A percentile compares a stretch with the other conserved stretches of the same genome.
Conservation (phyloP, 148 eudicot species). For the Rhododendron molle region DNA sequence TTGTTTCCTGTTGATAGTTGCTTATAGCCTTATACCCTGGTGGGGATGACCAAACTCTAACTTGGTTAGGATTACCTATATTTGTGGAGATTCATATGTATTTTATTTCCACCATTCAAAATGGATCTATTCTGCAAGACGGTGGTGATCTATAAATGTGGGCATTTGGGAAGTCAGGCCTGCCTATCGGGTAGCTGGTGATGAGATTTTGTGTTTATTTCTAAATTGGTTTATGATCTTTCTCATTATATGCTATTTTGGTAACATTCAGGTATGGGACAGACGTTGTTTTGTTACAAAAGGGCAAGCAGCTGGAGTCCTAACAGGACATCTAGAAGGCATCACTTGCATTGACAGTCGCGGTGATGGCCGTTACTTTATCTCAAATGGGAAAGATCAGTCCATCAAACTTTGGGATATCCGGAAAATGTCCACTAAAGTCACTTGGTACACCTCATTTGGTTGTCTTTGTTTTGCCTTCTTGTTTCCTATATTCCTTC, state of each 20-base stretch:
- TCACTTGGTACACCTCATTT: slow-evolving; percentile 35
- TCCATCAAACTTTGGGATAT: slow-evolving; percentile 87
- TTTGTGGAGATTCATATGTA: neutral
- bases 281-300: slow-evolving; percentile 67
- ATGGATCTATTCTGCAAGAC: neutral
- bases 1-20: neutral
- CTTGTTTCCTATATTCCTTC: neutral
- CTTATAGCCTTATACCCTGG: neutral
- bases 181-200: neutral
- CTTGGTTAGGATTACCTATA: neutral
- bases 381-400: slow-evolving; percentile 96
- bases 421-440: slow-evolving; percentile 72
- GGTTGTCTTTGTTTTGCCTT: neutral
- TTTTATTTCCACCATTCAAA: neutral
- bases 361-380: slow-evolving; percentile 94
- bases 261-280: slow-evolving; percentile 83
- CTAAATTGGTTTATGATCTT: neutral
- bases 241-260: neutral
- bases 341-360: slow-evolving; percentile 82
- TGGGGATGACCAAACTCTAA: neutral
- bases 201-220: neutral
- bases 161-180: neutral
- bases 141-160: neutral
- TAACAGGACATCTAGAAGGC: slow-evolving; percentile 86
- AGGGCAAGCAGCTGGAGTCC: slow-evolving; percentile 61